Evolutionary conservation across 2,329 filamentous ascomycete genomes (phyloP), one percentile per base, ranked within the genome.

Genomic region (Pseudopyrenochaeta lycopersici): DNA sequence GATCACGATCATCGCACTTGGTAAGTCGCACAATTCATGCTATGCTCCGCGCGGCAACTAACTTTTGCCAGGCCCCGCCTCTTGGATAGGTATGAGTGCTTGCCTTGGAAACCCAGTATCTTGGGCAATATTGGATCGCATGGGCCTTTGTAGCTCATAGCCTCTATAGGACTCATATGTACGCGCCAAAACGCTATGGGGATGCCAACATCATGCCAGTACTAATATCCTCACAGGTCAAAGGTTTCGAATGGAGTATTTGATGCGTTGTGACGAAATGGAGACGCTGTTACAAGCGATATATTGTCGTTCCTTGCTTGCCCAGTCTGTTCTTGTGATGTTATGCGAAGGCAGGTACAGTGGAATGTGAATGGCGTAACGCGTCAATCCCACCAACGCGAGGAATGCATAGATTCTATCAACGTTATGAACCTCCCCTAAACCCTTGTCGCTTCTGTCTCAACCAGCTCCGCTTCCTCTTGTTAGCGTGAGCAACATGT

Each of bases 401-500:
- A 58, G 60, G 60, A 63, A 65, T 65, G 60, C 52, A 48, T 39
- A 46, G 29, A 31, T 17, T 33, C 35, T 46, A 21, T 30, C 38
- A 21, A 47, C 49, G 43, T 60, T 61, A 63, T 58, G 47, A 57
- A 49, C 29, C 33, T 29, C 29, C 43, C 35, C 29, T 14, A n/a
- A 43, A 39, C 27, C 29, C 38, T 44, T 47, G 45, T 40, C 35
- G 23, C 20, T 23, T 12, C 7, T 41, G 45, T 52, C 46, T 52
- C 47, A 56, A 41, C 15, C 52, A 29, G 46, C 55, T 58, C 41
- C 46, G 49, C 40, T 31, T 38, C 20, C 31, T 44, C 17, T 56
- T 49, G 39, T 46, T 55, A 49, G 58, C 45, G 54, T 56, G 54
- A 52, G 52, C 56, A 64, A 57, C 36, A 64, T 64, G 61, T 56